Evolutionary conservation across 306 rosid genomes (phyloP), one percentile per base, ranked within the genome.

Genomic region (Vigna angularis): DNA sequence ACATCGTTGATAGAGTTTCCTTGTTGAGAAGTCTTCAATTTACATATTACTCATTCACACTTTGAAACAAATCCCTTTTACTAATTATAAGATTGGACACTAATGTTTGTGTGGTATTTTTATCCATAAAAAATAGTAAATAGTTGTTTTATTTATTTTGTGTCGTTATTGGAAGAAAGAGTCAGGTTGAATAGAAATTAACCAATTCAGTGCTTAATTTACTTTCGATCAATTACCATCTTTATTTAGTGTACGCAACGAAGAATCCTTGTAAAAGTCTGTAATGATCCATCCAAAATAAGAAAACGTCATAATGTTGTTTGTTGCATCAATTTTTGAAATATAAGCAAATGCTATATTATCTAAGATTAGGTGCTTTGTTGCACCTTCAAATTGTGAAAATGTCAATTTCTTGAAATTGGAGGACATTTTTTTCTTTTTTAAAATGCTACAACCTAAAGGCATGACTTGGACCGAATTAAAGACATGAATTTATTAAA

Each of bases 331-430:
- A 66, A 66, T 40, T 66, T 51, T 66, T 66, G 52, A 42, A 66
- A 18, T 20, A 24, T 1, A 24, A 18, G 18, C 7, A 13, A 64
- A 18, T 13, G 0, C 11, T 7, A 22, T 32, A 36, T 18, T 3
- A 74, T 50, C 15, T 66, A 40, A 51, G 81, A 48, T 68, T 77
- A 12, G 70, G 70, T 45, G 28, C 13, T 61, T 45, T 9, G n/a
- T 59, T 59, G 24, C 47, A 8, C 14, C 26, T 72, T 72, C 49
- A 63, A 72, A 28, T 72, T 72, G 73, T 63, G 73, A 80, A 45
- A 45, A 65, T 66, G 69, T 80, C 75, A 73, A 73, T 18, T 65
- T 55, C 34, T 73, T 73, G 75, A 47, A 22, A 36, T 40, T 6
- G 20, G 2, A 42, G 51, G n/a, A 59, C 34, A 58, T n/a, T n/a